Evolutionary conservation across 257 asterid species (phyloP), one percentile per base, ranked within the genome.

Genomic region (Plantago major): DNA sequence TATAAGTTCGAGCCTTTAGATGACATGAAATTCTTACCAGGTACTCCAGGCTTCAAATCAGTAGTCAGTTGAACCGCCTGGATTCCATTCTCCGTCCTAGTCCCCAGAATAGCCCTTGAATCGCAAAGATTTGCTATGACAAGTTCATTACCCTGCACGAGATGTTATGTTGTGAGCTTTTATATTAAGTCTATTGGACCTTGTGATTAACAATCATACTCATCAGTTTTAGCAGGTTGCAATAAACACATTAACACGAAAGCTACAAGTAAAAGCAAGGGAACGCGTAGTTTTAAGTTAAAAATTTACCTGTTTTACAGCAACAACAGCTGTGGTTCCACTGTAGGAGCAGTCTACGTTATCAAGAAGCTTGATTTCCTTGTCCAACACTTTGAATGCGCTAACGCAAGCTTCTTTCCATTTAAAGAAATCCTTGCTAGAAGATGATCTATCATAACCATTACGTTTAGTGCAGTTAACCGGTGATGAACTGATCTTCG

Each of bases 111-210:
- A 3, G 83, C 95, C 69, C 98, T 49, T 5, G 98, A 85, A 69
- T 91, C 98, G 1, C 98, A 96, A 62, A 91, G 90, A 79, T 91
- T 91, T 10, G 92, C 92, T 5, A 91, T 55, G 17, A 86, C 60
- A 22, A 91, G 81, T 67, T 85, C 76, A 43, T 77, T 84, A 26
- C 85, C 95, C 98, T 88, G 40, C 40, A 33, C 8, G 40, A 30
- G 40, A 33, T 33, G 40, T 7, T 33, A 33, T 33, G 26, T 22
- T 22, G 26, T 22, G 26, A 22, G 26, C 26, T 22, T 22, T 22
- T 22, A 22, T 22, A 22, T 22, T 22, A 22, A 22, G 26, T 22
- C 26, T 22, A 22, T 2, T 22, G 26, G 26, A 22, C 26, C 26
- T 22, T 2, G 26, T 22, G 40, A 33, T 33, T 33, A 7, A 33